phyloP scores from a whole-genome alignment of 2,329 filamentous ascomycete species.

The Arachnomyces sp. region DNA sequence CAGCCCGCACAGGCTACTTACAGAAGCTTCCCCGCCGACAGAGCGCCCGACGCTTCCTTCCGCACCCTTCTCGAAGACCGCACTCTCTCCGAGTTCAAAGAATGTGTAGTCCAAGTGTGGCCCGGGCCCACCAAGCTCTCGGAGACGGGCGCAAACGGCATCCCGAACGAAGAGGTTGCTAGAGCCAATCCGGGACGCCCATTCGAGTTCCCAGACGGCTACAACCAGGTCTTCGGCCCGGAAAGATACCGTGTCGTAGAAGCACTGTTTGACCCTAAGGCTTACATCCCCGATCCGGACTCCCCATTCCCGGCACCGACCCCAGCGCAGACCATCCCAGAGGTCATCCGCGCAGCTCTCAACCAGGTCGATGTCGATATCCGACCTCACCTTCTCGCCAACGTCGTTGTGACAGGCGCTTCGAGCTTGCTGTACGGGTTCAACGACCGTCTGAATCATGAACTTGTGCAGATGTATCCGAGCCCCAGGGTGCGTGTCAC shows the following conservation, averaged over 20 bases:
- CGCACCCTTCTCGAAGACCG: conserved; percentile 82
- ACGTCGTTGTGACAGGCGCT: conserved; percentile 88
- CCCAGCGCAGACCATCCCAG: conserved; percentile 71
- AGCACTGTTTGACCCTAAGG: conserved; percentile 81
- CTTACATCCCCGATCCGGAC: conserved; percentile 50
- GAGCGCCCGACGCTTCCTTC: conserved; percentile 59
- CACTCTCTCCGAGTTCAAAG: conserved; percentile 91
- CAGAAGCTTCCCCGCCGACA: conserved; percentile 56
- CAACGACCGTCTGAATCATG: conserved; percentile 78
- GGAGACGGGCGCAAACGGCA: conserved; percentile 42
- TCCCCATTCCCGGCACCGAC: conserved; percentile 45
- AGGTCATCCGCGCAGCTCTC: conserved; percentile 69
- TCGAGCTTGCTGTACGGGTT: conserved; percentile 83
- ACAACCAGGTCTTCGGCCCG: conserved; percentile 86
- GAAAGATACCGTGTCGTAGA: conserved; percentile 83
- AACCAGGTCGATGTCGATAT: conserved; percentile 81
- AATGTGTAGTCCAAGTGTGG: conserved; percentile 93
- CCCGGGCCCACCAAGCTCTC: conserved; percentile 63
- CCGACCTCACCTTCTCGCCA: conserved; percentile 70
- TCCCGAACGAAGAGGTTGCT: conserved; percentile 65
- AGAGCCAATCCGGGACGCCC: conserved; percentile 68
- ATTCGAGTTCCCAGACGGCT: conserved; percentile 95
- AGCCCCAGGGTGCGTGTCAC: conserved; percentile 81
- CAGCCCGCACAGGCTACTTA: conserved; percentile 68
- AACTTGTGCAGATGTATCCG: conserved; percentile 73